Evolutionary conservation across 1,284 basidiomycete genomes (phyloP).

Genomic region (Marasmius sp.): DNA sequence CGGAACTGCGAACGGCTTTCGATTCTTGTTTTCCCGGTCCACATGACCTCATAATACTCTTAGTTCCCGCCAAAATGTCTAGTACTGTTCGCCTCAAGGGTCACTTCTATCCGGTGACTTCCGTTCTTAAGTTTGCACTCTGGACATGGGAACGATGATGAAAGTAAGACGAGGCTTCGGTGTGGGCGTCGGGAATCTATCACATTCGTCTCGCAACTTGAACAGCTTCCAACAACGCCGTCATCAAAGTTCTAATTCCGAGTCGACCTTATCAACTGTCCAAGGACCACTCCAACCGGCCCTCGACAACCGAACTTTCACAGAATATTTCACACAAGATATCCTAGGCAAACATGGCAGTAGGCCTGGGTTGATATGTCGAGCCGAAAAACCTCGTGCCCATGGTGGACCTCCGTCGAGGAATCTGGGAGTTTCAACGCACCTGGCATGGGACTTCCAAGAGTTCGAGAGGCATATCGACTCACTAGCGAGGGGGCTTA

Average conservation of each 20-base stretch:
- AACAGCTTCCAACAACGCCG: not conserved
- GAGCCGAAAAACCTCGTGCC: slow-evolving; percentile 54
- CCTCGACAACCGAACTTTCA: slow-evolving; percentile 60
- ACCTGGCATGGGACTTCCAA: slow-evolving; percentile 74
- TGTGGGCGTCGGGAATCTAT: too few relatives aligned
- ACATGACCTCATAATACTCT: too few relatives aligned
- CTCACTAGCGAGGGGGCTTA: slow-evolving; percentile 70
- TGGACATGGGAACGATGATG: too few relatives aligned
- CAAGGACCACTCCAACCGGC: slow-evolving; percentile 62
- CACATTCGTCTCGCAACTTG: too few relatives aligned
- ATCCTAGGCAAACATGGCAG: slow-evolving; percentile 51
- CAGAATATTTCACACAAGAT: slow-evolving; percentile 58
- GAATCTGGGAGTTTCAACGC: slow-evolving; percentile 45
- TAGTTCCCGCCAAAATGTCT: too few relatives aligned
- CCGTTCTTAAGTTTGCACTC: too few relatives aligned
- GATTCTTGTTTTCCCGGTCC: too few relatives aligned
- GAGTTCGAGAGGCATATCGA: slow-evolving; percentile 70
- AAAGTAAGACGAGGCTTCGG: too few relatives aligned
- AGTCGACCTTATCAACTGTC: slow-evolving; percentile 42
- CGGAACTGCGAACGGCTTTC: too few relatives aligned
- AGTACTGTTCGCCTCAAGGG: too few relatives aligned
- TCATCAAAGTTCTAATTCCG: not conserved
- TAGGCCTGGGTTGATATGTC: slow-evolving; percentile 66
- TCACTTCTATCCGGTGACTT: too few relatives aligned
- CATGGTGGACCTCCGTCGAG: slow-evolving; percentile 59